Conservation (phyloP, 2,329 filamentous ascomycete genomes). For the Ophiostoma himal-ulmi region DNA sequence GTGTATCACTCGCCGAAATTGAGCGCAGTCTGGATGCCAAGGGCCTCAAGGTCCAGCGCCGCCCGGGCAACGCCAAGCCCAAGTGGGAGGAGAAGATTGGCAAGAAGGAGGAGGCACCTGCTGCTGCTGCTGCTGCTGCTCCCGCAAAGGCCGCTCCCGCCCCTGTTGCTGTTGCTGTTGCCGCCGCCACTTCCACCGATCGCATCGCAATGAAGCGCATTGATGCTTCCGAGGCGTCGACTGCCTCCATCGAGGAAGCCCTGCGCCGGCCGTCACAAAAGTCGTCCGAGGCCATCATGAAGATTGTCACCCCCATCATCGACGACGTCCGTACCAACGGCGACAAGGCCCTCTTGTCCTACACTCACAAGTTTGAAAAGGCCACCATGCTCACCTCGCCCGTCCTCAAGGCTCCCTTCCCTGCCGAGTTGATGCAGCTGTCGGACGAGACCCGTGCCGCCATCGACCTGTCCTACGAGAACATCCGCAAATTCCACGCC, state of each 20-base stretch:
- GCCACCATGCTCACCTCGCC: constrained; percentile 85
- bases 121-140: constrained; percentile 36
- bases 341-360: constrained; percentile 81
- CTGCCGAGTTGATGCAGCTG: constrained; percentile 76
- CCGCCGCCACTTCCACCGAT: constrained; percentile 29
- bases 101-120: constrained; percentile 23
- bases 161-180: constrained; percentile 37
- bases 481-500: constrained; percentile 89
- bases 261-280: constrained; percentile 88
- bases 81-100: constrained; percentile 80
- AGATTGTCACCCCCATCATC: constrained; percentile 86
- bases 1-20: constrained; percentile 80
- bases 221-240: constrained; percentile 58
- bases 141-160: constrained; percentile 30
- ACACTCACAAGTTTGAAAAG: constrained; percentile 97
- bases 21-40: constrained; percentile 91
- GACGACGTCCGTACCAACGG: constrained; percentile 76
- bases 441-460: constrained; percentile 77
- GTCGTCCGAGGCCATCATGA: constrained; percentile 89
- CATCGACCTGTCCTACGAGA: constrained; percentile 91
- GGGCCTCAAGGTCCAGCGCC: constrained; percentile 88
- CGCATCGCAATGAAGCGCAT: constrained; percentile 80
- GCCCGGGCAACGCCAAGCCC: constrained; percentile 89
- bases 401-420: constrained; percentile 85
- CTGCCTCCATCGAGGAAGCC: constrained; percentile 62